Evolutionary conservation across 768 basidiomycete species (phyloP), one percentile per base, ranked within the genome.

Genomic region (Chalciporus piperatus): DNA sequence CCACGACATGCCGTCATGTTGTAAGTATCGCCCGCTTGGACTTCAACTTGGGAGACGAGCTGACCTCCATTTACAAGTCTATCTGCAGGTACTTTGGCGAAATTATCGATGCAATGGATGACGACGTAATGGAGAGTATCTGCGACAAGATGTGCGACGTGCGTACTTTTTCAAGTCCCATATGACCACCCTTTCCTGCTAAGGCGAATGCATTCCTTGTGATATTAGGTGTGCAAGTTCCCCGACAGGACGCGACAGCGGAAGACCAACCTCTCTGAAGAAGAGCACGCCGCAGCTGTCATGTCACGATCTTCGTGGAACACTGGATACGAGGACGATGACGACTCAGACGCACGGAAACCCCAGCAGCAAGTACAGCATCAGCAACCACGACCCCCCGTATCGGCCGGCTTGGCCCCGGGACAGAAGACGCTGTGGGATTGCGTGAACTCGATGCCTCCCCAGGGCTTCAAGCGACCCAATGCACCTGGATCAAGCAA

Each of bases 11-110:
- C 64, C 73, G 90, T 35, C 90, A 92, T 69, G 74, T 89, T 22
- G 89, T 89, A 58, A 55, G 84, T 69, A 8, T 20, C 16, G 16
- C 10, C 9, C 35, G 16, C 10, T 45, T 40, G 1, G 4, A 10
- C 19, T 32, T 28, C 12, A 1, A 20, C 16, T 6, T 22, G 22
- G 35, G 17, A 1, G 19, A 5, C 4, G 3, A 25, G 14, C 41
- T 54, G 30, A 50, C 20, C 3, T 17, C 12, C 14, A 5, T 40
- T 9, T 10, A 39, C 41, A 45, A 92, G 87, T 74, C 77, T 2
- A 84, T 92, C 51, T 92, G 91, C 61, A 81, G 80, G 41, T 90
- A 89, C 63, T 92, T 93, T 56, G 91, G 87, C 1, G 91, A 92
- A 67, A 54, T 59, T 0, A 79, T 90, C 33, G 76, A 87, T 55